Percentiles rank a stretch among this genome's conserved stretches.
Conservation (phyloP, 2,329 filamentous ascomycete species). For the Talaromyces sp. region DNA sequence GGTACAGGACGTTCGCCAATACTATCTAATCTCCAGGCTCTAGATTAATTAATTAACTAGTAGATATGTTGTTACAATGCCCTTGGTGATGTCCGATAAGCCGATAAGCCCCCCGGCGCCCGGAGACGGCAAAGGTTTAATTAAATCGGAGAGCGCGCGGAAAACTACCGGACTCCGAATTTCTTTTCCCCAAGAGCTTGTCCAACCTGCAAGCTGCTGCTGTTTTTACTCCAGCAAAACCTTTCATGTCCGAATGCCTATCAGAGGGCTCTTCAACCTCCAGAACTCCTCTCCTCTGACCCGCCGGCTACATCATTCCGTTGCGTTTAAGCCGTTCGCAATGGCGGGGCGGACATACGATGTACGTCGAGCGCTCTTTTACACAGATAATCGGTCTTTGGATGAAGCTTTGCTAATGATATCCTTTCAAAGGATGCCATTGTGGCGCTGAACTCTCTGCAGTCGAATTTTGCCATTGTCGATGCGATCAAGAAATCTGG, state of each 20-base stretch:
- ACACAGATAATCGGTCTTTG: neutral
- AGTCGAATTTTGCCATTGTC: slow-evolving; percentile 72
- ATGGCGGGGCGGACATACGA: slow-evolving; percentile 35
- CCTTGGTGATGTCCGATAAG: neutral
- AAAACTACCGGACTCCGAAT: neutral
- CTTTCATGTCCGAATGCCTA: neutral
- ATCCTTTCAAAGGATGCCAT: slow-evolving; percentile 57
- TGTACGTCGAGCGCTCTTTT: slow-evolving; percentile 18
- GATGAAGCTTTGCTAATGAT: neutral
- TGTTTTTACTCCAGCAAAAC: neutral
- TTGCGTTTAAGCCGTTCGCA: slow-evolving; percentile 23
- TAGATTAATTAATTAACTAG: too few species aligned
- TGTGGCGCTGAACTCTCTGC: slow-evolving; percentile 65
- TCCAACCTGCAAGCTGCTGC: neutral
- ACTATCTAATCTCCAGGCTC: too few species aligned
- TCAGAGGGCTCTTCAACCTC: slow-evolving; percentile 15
- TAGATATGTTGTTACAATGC: too few species aligned
- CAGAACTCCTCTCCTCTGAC: slow-evolving; percentile 13
- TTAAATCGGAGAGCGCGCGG: neutral
- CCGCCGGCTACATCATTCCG: slow-evolving; percentile 21
- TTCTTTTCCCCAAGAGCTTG: slow-evolving; percentile 21
- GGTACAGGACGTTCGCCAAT: too few species aligned
- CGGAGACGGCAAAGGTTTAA: neutral
- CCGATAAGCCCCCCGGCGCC: neutral
- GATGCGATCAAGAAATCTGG: slow-evolving; percentile 73